phyloP scores from a whole-genome alignment of 2,329 filamentous ascomycete genomes.

The Magnaporthiopsis incrustans region DNA sequence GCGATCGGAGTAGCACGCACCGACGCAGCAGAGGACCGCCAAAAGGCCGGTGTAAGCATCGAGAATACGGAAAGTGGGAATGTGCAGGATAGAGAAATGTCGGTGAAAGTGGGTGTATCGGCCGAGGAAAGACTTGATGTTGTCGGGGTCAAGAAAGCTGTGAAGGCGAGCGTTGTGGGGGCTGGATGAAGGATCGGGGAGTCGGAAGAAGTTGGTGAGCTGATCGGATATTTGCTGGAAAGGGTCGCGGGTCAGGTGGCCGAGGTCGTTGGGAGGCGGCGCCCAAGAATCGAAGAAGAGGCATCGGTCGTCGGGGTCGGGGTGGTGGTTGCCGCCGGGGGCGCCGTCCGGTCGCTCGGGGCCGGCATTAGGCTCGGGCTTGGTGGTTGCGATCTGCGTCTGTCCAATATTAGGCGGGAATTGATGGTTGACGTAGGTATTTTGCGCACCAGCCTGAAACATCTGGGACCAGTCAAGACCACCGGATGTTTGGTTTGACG shows the following conservation, averaged over 20 bases:
- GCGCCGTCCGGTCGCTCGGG: constrained; percentile 39
- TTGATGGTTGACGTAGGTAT: constrained; percentile 54
- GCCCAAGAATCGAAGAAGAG: constrained; percentile 43
- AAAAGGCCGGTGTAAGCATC: constrained; percentile 60
- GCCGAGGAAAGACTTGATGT: constrained; percentile 62
- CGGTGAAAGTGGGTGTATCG: constrained; percentile 65
- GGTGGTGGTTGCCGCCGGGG: constrained; percentile 22
- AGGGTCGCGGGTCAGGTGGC: constrained; percentile 30
- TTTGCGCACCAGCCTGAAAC: constrained; percentile 66
- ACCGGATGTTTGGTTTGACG: constrained; percentile 50
- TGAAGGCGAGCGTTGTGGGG: constrained; percentile 42
- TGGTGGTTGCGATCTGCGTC: constrained; percentile 57
- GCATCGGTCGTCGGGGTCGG: constrained; percentile 33
- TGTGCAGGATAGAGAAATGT: constrained; percentile 66
- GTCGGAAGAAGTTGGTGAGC: constrained; percentile 49
- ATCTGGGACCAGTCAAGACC: constrained; percentile 69
- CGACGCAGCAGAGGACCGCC: constrained; percentile 63
- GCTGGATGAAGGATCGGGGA: constrained; percentile 24
- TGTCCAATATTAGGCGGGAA: constrained; percentile 60
- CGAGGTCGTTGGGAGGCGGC: constrained; percentile 26
- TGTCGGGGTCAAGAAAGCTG: constrained; percentile 57
- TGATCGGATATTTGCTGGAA: constrained; percentile 47
- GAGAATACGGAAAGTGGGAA: constrained; percentile 61
- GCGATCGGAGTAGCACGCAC: constrained; percentile 64
- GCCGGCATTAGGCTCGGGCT: constrained; percentile 54